Evolutionary conservation across 352 stramenopile species (phyloP).

Genomic region (Aphanomyces stellatus): DNA sequence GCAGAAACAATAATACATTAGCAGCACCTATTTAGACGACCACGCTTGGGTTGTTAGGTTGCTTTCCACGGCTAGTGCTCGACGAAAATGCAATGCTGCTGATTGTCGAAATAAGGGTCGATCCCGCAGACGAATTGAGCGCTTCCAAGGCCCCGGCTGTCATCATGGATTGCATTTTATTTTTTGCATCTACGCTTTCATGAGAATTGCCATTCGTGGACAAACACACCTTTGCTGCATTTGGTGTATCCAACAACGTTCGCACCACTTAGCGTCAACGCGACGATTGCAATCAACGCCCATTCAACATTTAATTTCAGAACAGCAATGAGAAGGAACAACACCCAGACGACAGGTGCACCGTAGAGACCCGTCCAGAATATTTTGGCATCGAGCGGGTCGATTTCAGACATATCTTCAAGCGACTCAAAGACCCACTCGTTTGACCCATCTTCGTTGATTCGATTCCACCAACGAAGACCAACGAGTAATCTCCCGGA

Average conservation of each 20-base stretch:
- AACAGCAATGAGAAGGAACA: slow-evolving; percentile 88
- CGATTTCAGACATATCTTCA: slow-evolving; percentile 85
- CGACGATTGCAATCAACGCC: slow-evolving; percentile 90
- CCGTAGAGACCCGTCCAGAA: slow-evolving; percentile 97
- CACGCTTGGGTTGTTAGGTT: not conserved
- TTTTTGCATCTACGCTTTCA: slow-evolving; percentile 42
- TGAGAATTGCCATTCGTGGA: not conserved
- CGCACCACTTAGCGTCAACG: slow-evolving; percentile 83
- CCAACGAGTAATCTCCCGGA: slow-evolving; percentile 86
- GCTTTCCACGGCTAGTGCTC: not conserved
- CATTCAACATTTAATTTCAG: slow-evolving; percentile 93
- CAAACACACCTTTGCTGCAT: slow-evolving; percentile 73
- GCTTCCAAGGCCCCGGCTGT: slow-evolving; percentile 61
- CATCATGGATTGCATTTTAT: slow-evolving; percentile 80
- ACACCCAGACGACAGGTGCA: slow-evolving; percentile 85
- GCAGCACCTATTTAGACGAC: not conserved
- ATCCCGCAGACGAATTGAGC: slow-evolving; percentile 51
- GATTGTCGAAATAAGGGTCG: slow-evolving; percentile 69
- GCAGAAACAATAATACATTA: not conserved
- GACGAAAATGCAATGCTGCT: slow-evolving; percentile 43
- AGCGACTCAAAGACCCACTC: slow-evolving; percentile 97
- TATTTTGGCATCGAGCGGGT: slow-evolving; percentile 82
- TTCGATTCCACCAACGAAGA: slow-evolving; percentile 97
- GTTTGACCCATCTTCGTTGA: slow-evolving; percentile 91
- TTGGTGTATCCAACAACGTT: slow-evolving; percentile 99